Percentiles rank a stretch among this genome's conserved stretches.
Conservation (phyloP, 306 rosid species). For the Gynostemma pentaphyllum region DNA sequence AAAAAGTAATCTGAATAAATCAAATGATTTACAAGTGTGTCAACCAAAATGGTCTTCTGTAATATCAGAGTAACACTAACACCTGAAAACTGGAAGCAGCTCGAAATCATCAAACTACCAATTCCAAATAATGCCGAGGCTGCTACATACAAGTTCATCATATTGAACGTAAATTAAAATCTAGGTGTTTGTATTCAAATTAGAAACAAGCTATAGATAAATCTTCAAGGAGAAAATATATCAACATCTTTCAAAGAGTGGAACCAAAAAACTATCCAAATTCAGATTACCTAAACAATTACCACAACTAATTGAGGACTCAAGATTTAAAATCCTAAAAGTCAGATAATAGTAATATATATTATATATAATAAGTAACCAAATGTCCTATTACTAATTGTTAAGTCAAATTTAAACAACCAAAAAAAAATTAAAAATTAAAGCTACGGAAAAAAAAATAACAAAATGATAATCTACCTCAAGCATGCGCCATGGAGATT, state of each 20-base stretch:
- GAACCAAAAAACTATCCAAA: not conserved
- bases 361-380: too few species aligned
- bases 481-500: constrained; percentile 70
- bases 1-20: not conserved
- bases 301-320: too few species aligned
- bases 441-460: not conserved
- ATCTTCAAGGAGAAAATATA: not conserved
- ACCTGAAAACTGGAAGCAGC: not conserved
- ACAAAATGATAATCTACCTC: constrained; percentile 24
- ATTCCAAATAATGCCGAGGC: not conserved
- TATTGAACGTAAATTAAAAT: not conserved
- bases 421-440: not conserved
- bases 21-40: not conserved
- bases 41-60: not conserved
- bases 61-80: not conserved
- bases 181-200: not conserved
- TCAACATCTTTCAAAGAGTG: not conserved
- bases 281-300: not conserved
- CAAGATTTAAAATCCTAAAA: not conserved
- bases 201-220: not conserved
- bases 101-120: not conserved
- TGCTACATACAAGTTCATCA: not conserved
- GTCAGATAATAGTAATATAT: not conserved
- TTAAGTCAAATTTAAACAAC: not conserved
- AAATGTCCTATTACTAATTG: not conserved